Evolutionary conservation across 805 yeast species (phyloP).

Genomic region (Pichia phayaonensis): DNA sequence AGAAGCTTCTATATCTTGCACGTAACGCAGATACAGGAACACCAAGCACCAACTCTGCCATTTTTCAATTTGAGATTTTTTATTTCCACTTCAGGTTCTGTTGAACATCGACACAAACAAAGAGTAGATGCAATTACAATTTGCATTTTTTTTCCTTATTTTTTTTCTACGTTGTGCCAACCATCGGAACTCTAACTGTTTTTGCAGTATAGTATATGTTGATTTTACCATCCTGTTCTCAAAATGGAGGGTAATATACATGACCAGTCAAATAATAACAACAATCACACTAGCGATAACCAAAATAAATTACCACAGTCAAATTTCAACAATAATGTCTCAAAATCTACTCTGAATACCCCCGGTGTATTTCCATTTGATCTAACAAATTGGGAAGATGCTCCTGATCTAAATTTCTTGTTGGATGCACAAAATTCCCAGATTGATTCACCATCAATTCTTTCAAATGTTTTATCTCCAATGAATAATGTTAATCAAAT

Average conservation of each 20-base stretch:
- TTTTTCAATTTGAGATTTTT: neutral
- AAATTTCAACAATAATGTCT: neutral
- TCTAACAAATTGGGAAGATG: constrained; percentile 25
- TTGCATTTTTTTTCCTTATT: too few species aligned
- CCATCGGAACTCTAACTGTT: neutral
- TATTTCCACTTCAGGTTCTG: neutral
- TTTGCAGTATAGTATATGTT: neutral
- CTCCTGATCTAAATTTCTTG: constrained; percentile 23
- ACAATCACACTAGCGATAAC: neutral
- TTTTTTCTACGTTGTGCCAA: neutral
- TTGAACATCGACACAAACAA: neutral
- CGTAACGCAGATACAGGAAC: too few species aligned
- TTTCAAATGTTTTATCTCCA: constrained; percentile 21
- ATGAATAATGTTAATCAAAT: constrained; percentile 13
- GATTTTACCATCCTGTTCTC: neutral
- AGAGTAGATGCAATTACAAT: neutral
- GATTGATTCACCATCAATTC: constrained; percentile 3
- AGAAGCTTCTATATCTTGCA: too few species aligned
- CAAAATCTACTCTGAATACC: neutral
- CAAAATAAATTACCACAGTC: neutral
- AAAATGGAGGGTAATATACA: neutral
- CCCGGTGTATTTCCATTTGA: constrained; percentile 17
- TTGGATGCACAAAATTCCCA: constrained; percentile 11
- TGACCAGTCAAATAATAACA: neutral
- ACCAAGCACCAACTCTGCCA: neutral